These are phyloP conservation scores for Dovyalis caffra DNA, from an alignment of 345 rosid genomes.

Conservation along the genomic window DNA sequence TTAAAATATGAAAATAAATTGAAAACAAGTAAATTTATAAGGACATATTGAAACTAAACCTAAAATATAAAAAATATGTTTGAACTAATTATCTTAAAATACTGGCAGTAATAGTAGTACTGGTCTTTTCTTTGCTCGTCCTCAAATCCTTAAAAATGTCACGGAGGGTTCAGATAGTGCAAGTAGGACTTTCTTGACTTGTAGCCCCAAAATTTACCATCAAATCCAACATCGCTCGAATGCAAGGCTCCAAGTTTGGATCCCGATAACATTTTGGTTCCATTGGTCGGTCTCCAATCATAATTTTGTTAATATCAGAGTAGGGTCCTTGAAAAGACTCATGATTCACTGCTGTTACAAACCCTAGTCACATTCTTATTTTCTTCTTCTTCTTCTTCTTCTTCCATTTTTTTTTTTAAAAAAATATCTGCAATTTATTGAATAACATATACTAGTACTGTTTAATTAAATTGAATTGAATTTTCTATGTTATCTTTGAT, in stretches of 20 bases:
- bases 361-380: background rate
- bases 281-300: constrained; percentile 30
- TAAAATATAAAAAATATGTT: no score
- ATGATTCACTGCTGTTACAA: constrained; percentile 16
- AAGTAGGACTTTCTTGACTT: constrained; percentile 1
- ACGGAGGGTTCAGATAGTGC: constrained; percentile 1
- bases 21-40: no score
- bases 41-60: no score
- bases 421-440: no score
- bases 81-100: no score
- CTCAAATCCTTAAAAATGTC: constrained; percentile 11
- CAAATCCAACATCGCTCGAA: constrained; percentile 7
- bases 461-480: no score
- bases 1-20: no score
- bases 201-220: background rate
- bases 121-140: background rate
- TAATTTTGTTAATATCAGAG: constrained; percentile 16
- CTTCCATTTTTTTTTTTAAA: background rate
- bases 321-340: constrained; percentile 27
- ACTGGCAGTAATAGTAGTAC: no score
- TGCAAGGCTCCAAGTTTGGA: constrained; percentile 16
- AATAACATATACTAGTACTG: background rate
- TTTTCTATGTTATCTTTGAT: no score
- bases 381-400: background rate
- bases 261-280: constrained; percentile 21